Evolutionary conservation across 352 stramenopile species (phyloP).

Genomic region (Sclerospora graminicola): DNA sequence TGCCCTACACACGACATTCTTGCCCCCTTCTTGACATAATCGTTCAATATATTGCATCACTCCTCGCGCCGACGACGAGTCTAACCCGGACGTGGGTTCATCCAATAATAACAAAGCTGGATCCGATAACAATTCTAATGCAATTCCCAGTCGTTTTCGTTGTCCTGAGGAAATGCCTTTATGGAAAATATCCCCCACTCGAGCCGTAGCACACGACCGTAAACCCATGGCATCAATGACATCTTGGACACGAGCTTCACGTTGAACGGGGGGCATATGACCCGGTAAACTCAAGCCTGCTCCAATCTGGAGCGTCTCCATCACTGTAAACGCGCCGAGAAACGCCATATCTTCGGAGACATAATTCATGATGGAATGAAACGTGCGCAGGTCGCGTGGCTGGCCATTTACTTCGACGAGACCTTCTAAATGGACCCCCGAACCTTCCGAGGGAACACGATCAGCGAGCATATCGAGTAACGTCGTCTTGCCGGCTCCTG

Average conservation of each 20-base stretch:
- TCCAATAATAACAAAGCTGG: constrained; percentile 77
- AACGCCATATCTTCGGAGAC: constrained; percentile 56
- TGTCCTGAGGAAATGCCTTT: constrained; percentile 75
- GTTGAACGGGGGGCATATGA: constrained; percentile 22
- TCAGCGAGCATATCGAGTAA: constrained; percentile 55
- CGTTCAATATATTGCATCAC: constrained; percentile 18
- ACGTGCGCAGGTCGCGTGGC: constrained; percentile 17
- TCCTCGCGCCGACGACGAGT: constrained; percentile 14
- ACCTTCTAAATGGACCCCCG: constrained; percentile 29
- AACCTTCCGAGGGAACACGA: constrained; percentile 41
- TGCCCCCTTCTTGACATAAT: too few relatives aligned
- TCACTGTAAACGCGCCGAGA: constrained; percentile 50
- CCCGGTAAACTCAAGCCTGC: constrained; percentile 42
- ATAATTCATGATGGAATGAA: constrained; percentile 40
- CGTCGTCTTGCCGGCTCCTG: constrained; percentile 52
- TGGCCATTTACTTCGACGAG: constrained; percentile 41
- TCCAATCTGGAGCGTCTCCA: constrained; percentile 54
- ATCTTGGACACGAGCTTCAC: constrained; percentile 32
- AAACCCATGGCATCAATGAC: constrained; percentile 55
- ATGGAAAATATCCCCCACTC: constrained; percentile 66
- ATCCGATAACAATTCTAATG: constrained; percentile 60
- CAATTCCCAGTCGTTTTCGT: constrained; percentile 66
- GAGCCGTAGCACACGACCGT: constrained; percentile 16
- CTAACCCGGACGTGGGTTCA: constrained; percentile 51
- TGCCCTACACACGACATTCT: constrained; percentile 6